Evolutionary conservation across 805 yeast species (phyloP).

Genomic region (Wickerhamomyces strasburgensis): DNA sequence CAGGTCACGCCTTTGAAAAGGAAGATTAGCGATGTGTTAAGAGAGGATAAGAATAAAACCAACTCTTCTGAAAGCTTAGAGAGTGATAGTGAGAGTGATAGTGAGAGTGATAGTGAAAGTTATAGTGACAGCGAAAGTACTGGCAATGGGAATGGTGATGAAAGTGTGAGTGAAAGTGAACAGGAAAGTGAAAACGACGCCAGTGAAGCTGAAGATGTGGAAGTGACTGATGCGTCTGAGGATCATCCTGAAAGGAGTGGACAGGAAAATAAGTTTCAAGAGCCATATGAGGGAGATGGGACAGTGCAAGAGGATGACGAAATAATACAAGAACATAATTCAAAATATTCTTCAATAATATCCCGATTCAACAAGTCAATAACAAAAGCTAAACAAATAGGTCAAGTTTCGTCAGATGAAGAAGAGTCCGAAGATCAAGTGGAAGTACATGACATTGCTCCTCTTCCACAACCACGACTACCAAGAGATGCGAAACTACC

Average conservation of each 20-base stretch:
- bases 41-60: conserved; percentile 12
- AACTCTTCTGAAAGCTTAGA: conserved; percentile 10
- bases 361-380: conserved; percentile 47
- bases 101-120: conserved; percentile 13
- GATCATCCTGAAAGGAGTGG: conserved; percentile 14
- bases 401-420: conserved; percentile 10
- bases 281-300: conserved; percentile 7
- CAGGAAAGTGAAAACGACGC: conserved; percentile 6
- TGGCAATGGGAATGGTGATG: conserved; percentile 19
- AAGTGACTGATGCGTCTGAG: conserved; percentile 3
- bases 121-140: conserved; percentile 20
- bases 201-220: conserved; percentile 8
- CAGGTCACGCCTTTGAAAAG: too few relatives aligned
- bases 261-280: too few relatives aligned
- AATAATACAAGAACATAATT: conserved; percentile 20
- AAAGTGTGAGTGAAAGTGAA: neutral
- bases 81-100: conserved; percentile 10
- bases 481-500: conserved; percentile 46
- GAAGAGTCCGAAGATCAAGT: conserved; percentile 20
- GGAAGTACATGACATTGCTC: conserved; percentile 46
- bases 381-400: conserved; percentile 12
- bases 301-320: conserved; percentile 21
- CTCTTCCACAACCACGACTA: conserved; percentile 80
- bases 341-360: conserved; percentile 48
- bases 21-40: conserved; percentile 4